A percentile compares a stretch with the other conserved stretches of the same genome.
Conservation (phyloP, 2,329 filamentous ascomycete genomes). For the Aspergillus sp. region DNA sequence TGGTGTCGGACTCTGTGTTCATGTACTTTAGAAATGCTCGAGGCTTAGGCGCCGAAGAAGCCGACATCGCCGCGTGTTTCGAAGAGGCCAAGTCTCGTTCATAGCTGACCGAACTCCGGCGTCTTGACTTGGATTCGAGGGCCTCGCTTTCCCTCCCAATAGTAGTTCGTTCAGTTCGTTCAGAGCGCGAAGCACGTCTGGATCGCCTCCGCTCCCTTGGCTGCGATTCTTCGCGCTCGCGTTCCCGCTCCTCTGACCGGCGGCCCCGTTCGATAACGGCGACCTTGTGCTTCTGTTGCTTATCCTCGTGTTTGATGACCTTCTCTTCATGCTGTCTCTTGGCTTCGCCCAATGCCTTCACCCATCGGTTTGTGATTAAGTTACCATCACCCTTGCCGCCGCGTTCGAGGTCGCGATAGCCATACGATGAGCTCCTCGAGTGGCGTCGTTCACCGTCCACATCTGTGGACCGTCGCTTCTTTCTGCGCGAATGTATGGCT, state of each 20-base stretch:
- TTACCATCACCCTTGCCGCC: conserved; percentile 26
- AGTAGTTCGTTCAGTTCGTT: conserved; percentile 4
- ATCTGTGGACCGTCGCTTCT: conserved; percentile 24
- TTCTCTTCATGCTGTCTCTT: conserved; percentile 31
- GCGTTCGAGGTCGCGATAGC: conserved; percentile 19
- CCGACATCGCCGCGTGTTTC: conserved; percentile 16
- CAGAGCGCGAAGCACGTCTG: conserved; percentile 14
- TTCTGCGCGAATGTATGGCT: conserved; percentile 18
- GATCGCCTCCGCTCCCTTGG: conserved; percentile 3
- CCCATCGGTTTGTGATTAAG: conserved; percentile 27
- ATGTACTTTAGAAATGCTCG: conserved; percentile 31
- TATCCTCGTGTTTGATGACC: conserved; percentile 15
- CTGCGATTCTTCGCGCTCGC: conserved; percentile 4
- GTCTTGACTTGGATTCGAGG: conserved; percentile 10
- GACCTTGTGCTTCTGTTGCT: conserved; percentile 14
- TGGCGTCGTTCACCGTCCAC: conserved; percentile 27
- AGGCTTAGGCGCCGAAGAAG: conserved; percentile 14
- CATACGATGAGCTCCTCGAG: conserved; percentile 30
- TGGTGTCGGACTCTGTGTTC: conserved; percentile 29
- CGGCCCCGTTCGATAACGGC: conserved; percentile 15
- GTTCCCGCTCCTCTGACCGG: conserved; percentile 1
- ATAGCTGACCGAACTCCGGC: conserved; percentile 18
- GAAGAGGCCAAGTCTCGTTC: conserved; percentile 22
- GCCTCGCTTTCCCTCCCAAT: conserved; percentile 8
- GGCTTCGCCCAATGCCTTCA: conserved; percentile 29